Evolutionary conservation across 371 early-diverging fungal genomes (phyloP).

Genomic region (Mucor irregularis): DNA sequence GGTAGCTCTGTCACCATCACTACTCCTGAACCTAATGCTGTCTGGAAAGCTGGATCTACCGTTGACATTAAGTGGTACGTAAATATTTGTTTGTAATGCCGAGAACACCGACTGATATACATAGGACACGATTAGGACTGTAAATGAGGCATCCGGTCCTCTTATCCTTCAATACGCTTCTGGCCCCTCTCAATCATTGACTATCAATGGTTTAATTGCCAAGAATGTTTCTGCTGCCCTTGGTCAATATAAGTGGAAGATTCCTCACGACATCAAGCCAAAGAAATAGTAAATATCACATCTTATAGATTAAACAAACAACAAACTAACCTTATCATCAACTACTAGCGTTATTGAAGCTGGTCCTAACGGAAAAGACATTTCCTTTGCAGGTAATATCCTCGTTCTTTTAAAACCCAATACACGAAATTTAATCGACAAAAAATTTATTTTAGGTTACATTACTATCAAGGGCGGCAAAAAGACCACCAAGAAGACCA

Average conservation of each 20-base stretch:
- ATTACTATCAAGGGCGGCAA: constrained; percentile 6
- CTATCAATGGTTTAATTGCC: constrained; percentile 40
- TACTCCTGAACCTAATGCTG: constrained; percentile 32
- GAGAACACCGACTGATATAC: not conserved
- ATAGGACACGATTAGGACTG: constrained; percentile 9
- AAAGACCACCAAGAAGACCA: constrained; percentile 9
- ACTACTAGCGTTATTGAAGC: constrained; percentile 40
- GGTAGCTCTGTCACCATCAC: constrained; percentile 31
- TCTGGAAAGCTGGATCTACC: constrained; percentile 33
- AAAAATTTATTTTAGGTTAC: constrained; percentile 7
- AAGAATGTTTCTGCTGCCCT: constrained; percentile 24
- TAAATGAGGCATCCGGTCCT: constrained; percentile 7
- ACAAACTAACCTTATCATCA: not conserved
- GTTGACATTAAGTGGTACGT: constrained; percentile 43
- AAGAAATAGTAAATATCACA: constrained; percentile 28
- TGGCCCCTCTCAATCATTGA: constrained; percentile 38
- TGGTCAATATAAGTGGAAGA: constrained; percentile 43
- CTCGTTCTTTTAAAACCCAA: not conserved
- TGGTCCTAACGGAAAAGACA: constrained; percentile 38
- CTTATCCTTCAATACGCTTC: constrained; percentile 44
- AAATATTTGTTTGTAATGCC: not conserved
- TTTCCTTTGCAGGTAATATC: constrained; percentile 46
- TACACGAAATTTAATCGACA: not conserved
- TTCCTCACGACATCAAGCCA: constrained; percentile 34
- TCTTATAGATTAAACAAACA: not conserved